These are phyloP conservation scores for Angomonas ambiguus DNA, from an alignment of 208 protist genomes.

Conservation along the genomic window DNA sequence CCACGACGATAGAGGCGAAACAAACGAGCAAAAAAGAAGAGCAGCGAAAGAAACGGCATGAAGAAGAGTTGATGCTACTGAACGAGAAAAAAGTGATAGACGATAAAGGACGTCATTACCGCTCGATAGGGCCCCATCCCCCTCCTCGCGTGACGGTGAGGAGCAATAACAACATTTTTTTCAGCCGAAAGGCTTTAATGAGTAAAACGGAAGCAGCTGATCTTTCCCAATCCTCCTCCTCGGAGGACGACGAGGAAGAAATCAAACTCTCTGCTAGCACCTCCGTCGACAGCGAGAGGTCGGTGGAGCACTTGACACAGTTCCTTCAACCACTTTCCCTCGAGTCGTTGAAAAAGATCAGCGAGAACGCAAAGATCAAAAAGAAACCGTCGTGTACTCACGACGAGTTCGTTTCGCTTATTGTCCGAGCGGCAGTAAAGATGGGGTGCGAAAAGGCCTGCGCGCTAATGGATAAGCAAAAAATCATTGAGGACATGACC, in stretches of 20 bases:
- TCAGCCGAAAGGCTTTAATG: constrained; percentile 78
- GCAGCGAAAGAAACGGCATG: constrained; percentile 56
- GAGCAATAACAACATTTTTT: constrained; percentile 59
- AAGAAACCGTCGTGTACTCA: constrained; percentile 64
- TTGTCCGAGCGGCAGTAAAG: constrained; percentile 81
- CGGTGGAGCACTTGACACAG: constrained; percentile 70
- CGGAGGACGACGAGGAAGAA: constrained; percentile 44
- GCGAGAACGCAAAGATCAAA: constrained; percentile 88
- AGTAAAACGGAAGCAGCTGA: constrained; percentile 67
- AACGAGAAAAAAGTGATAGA: constrained; percentile 80
- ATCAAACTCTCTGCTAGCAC: constrained; percentile 23
- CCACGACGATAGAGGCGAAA: constrained; percentile 34
- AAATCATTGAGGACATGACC: constrained; percentile 85
- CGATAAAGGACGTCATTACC: constrained; percentile 71
- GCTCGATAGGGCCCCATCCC: constrained; percentile 71
- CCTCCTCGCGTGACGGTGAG: constrained; percentile 73
- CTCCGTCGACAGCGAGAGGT: constrained; percentile 53
- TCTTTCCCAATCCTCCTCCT: constrained; percentile 58
- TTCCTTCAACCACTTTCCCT: constrained; percentile 80
- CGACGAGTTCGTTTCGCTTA: constrained; percentile 77
- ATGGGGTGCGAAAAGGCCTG: constrained; percentile 86
- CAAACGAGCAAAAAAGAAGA: constrained; percentile 75
- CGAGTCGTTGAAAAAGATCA: constrained; percentile 88
- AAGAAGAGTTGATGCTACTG: constrained; percentile 87
- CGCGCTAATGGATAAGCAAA: constrained; percentile 86